phyloP scores from a whole-genome alignment of 192 early-diverging fungal species.

The Linnemannia schmuckeri region DNA sequence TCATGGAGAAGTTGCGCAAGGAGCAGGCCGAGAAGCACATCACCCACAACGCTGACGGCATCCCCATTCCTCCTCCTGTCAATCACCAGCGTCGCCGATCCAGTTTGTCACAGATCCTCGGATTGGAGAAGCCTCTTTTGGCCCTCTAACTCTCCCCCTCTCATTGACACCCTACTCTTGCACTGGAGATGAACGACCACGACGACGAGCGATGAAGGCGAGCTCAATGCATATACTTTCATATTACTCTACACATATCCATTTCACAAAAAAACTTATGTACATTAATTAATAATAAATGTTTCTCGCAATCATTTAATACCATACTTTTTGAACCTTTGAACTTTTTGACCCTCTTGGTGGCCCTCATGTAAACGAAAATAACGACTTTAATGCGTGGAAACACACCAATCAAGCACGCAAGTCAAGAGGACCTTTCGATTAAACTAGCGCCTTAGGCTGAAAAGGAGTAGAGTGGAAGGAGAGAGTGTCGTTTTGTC shows the following conservation, averaged over 20 bases:
- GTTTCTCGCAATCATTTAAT: conserved; percentile 1
- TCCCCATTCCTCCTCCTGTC: conserved; percentile 25
- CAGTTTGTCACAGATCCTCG: conserved; percentile 23
- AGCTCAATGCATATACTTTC: conserved; percentile 11
- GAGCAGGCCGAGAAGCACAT: conserved; percentile 20
- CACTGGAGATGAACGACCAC: too few relatives aligned
- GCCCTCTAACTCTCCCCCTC: conserved; percentile 1
- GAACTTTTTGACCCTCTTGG: background rate
- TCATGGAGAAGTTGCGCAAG: conserved; percentile 39
- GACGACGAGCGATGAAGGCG: conserved; percentile 2
- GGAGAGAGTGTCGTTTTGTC: too few relatives aligned
- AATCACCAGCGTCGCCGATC: conserved; percentile 25
- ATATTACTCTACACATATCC: background rate
- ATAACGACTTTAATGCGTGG: background rate
- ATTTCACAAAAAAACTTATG: background rate
- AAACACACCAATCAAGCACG: background rate
- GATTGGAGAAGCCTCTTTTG: conserved; percentile 40
- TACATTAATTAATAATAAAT: conserved; percentile 1
- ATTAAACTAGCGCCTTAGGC: too few relatives aligned
- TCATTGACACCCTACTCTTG: background rate
- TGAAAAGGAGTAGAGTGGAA: too few relatives aligned
- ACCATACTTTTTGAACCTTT: background rate
- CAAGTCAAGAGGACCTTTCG: too few relatives aligned
- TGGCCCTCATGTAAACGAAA: background rate
- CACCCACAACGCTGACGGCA: conserved; percentile 30